Evolutionary conservation across 208 protist genomes (phyloP).

Genomic region (Wallacemonas sp.): DNA sequence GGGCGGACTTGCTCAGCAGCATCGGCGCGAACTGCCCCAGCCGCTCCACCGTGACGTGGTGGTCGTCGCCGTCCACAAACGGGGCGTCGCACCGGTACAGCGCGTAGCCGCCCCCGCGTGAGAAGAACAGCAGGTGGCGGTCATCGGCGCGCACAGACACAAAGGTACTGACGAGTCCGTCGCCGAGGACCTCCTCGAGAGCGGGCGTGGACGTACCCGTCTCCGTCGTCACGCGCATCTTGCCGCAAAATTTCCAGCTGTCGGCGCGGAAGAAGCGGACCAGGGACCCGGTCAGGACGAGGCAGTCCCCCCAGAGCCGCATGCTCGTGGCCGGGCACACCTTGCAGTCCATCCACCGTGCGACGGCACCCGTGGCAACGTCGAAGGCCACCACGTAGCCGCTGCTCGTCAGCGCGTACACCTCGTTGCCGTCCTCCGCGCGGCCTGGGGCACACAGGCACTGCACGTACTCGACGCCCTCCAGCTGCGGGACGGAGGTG

Average conservation of each 20-base stretch:
- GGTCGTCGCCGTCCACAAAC: not conserved
- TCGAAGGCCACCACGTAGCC: constrained; percentile 77
- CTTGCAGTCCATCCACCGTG: constrained; percentile 92
- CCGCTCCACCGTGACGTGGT: not conserved
- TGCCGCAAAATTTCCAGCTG: constrained; percentile 81
- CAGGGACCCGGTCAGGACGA: constrained; percentile 63
- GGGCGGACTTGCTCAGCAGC: too few species aligned
- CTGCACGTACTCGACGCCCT: constrained; percentile 54
- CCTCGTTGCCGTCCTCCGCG: constrained; percentile 28
- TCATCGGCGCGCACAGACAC: not conserved
- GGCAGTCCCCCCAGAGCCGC: constrained; percentile 25
- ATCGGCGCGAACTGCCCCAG: not conserved
- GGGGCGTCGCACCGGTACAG: not conserved
- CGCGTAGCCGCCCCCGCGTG: not conserved
- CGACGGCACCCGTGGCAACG: constrained; percentile 46
- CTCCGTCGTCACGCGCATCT: constrained; percentile 22
- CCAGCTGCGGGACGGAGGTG: constrained; percentile 60
- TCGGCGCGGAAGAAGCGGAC: constrained; percentile 61
- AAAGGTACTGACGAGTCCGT: not conserved
- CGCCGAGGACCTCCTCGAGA: constrained; percentile 18
- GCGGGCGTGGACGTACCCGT: not conserved
- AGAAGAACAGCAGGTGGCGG: constrained; percentile 7
- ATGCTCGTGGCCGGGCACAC: constrained; percentile 48
- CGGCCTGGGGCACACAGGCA: constrained; percentile 24
- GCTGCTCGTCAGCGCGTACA: constrained; percentile 52